Evolutionary conservation across 495 filamentous ascomycete species (phyloP).

Genomic region (Aspergillus leporis): DNA sequence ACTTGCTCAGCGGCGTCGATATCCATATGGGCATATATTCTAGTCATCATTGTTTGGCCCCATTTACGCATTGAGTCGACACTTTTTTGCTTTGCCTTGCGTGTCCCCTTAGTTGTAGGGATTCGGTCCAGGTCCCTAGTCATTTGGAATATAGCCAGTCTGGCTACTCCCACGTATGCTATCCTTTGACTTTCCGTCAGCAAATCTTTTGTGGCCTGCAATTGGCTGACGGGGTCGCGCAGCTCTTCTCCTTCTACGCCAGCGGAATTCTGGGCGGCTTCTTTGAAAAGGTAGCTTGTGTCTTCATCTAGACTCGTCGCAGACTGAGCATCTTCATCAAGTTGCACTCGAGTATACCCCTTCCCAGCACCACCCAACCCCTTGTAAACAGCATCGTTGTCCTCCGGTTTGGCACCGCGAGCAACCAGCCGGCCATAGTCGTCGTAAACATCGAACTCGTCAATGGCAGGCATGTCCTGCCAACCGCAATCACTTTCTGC

Average conservation of each 20-base stretch:
- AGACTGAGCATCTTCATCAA: constrained; percentile 93
- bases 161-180: constrained; percentile 88
- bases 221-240: constrained; percentile 81
- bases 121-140: constrained; percentile 61
- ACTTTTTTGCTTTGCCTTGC: constrained; percentile 67
- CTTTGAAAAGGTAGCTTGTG: constrained; percentile 91
- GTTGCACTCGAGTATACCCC: constrained; percentile 88
- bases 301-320: constrained; percentile 97
- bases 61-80: constrained; percentile 88
- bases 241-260: constrained; percentile 75
- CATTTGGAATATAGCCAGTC: constrained; percentile 79
- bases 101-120: constrained; percentile 51
- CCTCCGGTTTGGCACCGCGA: constrained; percentile 67
- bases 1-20: constrained; percentile 85
- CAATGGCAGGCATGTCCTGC: constrained; percentile 93
- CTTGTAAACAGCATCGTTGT: constrained; percentile 69
- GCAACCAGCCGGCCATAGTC: constrained; percentile 88
- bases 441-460: constrained; percentile 91
- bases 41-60: constrained; percentile 95
- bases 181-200: constrained; percentile 95
- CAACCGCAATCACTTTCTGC: constrained; percentile 63
- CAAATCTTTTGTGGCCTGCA: constrained; percentile 94
- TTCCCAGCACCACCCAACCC: constrained; percentile 84
- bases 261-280: constrained; percentile 56
- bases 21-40: constrained; percentile 94